Evolutionary conservation across 1,139 yeast genomes (phyloP).

Genomic region (Zygosaccharomyces pseudobailii): DNA sequence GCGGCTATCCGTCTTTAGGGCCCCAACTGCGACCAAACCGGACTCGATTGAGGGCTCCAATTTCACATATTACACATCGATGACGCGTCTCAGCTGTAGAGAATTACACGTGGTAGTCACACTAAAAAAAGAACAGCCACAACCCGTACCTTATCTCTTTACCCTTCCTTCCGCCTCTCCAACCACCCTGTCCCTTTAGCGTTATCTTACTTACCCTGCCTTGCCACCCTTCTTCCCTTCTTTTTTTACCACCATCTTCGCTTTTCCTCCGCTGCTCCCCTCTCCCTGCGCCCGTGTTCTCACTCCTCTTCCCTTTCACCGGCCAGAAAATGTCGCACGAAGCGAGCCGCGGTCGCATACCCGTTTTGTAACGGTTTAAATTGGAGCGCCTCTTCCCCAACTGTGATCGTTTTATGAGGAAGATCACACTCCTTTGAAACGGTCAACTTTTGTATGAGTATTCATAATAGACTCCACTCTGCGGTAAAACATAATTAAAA

Average conservation of each 20-base stretch:
- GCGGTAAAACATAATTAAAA: background rate
- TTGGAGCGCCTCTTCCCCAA: background rate
- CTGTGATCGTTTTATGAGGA: background rate
- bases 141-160: too few species aligned
- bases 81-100: too few species aligned
- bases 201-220: background rate
- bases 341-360: slow-evolving; percentile 1
- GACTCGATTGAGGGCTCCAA: too few species aligned
- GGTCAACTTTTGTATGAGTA: background rate
- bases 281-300: background rate
- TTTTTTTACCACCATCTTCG: background rate
- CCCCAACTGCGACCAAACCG: too few species aligned
- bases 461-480: background rate
- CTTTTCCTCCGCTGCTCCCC: background rate
- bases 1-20: background rate
- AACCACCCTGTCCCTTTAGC: background rate
- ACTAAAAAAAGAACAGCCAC: too few species aligned
- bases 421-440: background rate
- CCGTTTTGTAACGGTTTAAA: slow-evolving; percentile 1
- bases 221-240: background rate
- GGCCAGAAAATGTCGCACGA: background rate
- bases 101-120: too few species aligned
- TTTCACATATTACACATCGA: too few species aligned
- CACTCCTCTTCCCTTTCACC: background rate
- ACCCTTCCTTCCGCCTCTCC: too few species aligned